These are phyloP conservation scores for Talaromyces wortmannii DNA, from an alignment of 495 filamentous ascomycete species.

Conservation along the genomic window DNA sequence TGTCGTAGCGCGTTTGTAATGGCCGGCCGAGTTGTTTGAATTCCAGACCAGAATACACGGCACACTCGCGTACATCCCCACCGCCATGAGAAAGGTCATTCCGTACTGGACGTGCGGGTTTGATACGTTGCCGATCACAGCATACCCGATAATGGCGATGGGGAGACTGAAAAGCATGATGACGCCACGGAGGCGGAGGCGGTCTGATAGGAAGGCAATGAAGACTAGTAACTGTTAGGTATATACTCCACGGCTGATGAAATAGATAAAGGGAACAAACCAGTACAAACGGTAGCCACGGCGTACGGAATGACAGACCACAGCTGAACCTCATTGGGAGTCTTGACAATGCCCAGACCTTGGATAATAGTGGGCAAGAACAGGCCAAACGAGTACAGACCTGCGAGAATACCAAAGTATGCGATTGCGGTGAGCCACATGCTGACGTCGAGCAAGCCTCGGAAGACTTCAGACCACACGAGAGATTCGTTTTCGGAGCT, in stretches of 20 bases:
- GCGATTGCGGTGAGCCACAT: conserved; percentile 37
- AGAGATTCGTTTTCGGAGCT: conserved; percentile 24
- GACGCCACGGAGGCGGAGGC: conserved; percentile 32
- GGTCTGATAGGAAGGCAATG: conserved; percentile 40
- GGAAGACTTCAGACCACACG: conserved; percentile 34
- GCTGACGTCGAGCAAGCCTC: conserved; percentile 25
- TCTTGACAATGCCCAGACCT: conserved; percentile 55
- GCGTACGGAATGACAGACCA: conserved; percentile 86
- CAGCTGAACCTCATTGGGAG: conserved; percentile 64
- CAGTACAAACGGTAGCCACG: conserved; percentile 68
- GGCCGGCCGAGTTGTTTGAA: conserved; percentile 50
- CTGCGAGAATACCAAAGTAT: conserved; percentile 36
- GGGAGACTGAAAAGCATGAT: conserved; percentile 42
- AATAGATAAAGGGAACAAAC: conserved; percentile 40
- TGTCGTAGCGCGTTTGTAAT: conserved; percentile 55
- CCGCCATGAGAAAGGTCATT: conserved; percentile 48
- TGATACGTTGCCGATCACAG: conserved; percentile 38
- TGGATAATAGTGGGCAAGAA: conserved; percentile 72
- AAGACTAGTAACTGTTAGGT: conserved; percentile 14
- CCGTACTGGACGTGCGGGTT: conserved; percentile 39
- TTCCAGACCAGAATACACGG: conserved; percentile 52
- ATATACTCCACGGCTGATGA: neutral
- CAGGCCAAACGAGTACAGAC: conserved; percentile 36
- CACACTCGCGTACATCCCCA: conserved; percentile 41
- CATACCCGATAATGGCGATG: conserved; percentile 41